A percentile compares a stretch with the other conserved stretches of the same genome.
Conservation (phyloP, 1,284 basidiomycete genomes). For the Ustilago trichophora region DNA sequence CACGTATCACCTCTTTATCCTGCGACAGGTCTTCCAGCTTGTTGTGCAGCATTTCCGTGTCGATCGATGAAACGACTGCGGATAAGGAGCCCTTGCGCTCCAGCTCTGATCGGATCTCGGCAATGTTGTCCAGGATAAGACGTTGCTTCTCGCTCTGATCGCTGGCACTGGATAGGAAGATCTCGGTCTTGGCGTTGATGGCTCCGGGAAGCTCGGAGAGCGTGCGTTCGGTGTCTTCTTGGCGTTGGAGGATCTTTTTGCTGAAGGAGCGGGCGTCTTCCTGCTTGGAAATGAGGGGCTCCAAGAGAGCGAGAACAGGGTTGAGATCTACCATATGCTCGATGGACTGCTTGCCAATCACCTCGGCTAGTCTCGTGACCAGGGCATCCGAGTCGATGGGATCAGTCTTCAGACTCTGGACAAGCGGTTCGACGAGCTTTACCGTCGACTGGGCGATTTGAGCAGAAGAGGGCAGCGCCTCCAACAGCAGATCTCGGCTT, state of each 20-base stretch:
- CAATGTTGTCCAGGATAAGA: slow-evolving; percentile 13
- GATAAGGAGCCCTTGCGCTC: neutral
- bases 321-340: slow-evolving; percentile 54
- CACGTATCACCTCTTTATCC: slow-evolving; percentile 2
- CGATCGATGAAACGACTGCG: neutral
- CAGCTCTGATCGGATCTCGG: slow-evolving; percentile 20
- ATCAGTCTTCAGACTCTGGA: slow-evolving; percentile 42
- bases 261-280: slow-evolving; percentile 38
- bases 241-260: slow-evolving; percentile 45
- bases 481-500: slow-evolving; percentile 13
- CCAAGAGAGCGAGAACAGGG: slow-evolving; percentile 55
- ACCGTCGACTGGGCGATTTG: slow-evolving; percentile 38
- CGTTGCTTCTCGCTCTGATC: slow-evolving; percentile 18
- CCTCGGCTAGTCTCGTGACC: slow-evolving; percentile 29
- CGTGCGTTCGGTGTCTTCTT: slow-evolving; percentile 50
- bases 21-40: slow-evolving; percentile 17
- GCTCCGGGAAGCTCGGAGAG: slow-evolving; percentile 47
- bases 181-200: slow-evolving; percentile 59
- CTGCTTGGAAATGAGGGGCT: slow-evolving; percentile 55
- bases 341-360: slow-evolving; percentile 52
- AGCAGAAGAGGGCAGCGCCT: slow-evolving; percentile 13
- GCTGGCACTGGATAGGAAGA: slow-evolving; percentile 43
- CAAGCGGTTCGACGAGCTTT: slow-evolving; percentile 32
- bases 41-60: neutral
- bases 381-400: slow-evolving; percentile 48